phyloP scores from a whole-genome alignment of 768 basidiomycete genomes.

The Chalciporus chontae region DNA sequence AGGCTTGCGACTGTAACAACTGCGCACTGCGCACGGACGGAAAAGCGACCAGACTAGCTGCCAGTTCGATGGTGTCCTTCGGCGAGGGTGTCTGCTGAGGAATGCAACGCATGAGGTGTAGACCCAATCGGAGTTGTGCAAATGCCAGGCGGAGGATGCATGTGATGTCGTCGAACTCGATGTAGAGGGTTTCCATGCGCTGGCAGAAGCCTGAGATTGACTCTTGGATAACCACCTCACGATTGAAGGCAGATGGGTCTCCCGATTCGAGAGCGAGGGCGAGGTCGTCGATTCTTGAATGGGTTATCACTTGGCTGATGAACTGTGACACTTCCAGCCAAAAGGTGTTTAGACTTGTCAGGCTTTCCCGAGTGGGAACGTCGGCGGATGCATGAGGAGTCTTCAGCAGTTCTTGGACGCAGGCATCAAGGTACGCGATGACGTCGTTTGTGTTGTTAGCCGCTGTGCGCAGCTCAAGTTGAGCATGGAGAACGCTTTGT shows the following conservation, averaged over 20 bases:
- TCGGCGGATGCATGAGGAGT: constrained; percentile 22
- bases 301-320: constrained; percentile 49
- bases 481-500: constrained; percentile 52
- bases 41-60: constrained; percentile 45
- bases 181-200: constrained; percentile 65
- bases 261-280: constrained; percentile 33
- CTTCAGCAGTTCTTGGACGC: constrained; percentile 31
- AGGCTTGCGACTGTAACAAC: constrained; percentile 28
- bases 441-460: constrained; percentile 55
- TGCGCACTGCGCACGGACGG: constrained; percentile 48
- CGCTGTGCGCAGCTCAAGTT: constrained; percentile 51
- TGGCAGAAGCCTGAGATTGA: constrained; percentile 76
- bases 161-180: constrained; percentile 68
- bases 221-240: constrained; percentile 73
- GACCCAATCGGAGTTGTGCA: constrained; percentile 64
- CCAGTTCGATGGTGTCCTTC: constrained; percentile 21
- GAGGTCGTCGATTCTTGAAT: constrained; percentile 50
- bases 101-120: constrained; percentile 48
- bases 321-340: constrained; percentile 82
- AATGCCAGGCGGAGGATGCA: constrained; percentile 64
- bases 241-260: constrained; percentile 39
- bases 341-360: constrained; percentile 54
- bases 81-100: constrained; percentile 15
- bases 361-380: constrained; percentile 37
- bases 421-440: constrained; percentile 41